Evolutionary conservation across 805 yeast genomes (phyloP), one percentile per base, ranked within the genome.

Genomic region (Starmerella apicola): DNA sequence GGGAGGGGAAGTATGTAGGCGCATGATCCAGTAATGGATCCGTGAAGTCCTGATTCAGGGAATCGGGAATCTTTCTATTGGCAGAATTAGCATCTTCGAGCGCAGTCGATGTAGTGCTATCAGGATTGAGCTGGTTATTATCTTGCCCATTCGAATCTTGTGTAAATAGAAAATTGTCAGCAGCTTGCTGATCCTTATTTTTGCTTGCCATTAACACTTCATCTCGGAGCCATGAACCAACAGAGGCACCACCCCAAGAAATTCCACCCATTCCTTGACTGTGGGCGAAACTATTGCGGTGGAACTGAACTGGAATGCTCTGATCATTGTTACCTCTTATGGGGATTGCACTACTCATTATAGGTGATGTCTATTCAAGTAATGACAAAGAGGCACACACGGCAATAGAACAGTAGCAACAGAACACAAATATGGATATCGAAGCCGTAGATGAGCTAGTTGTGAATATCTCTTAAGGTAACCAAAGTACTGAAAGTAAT

Each of bases 261-360:
- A 88, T 81, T 34, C 97, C 98, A 32, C 97, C 97, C 78, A 91
- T 82, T 9, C 97, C 97, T 58, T 84, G 95, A 2, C 95, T 80
- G 58, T 88, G 97, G 23, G 96, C 95, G 43, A 91, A 76, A 42
- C 86, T 76, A 53, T 88, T 97, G 48, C 96, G 69, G 55, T 94
- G 73, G 47, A 85, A 72, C 47, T 76, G 61, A 34, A 43, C 22
- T 8, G 51, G 50, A n/a, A 46, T 40, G 34, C 41, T 30, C 43
- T 28, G 38, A 12, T 41, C 41, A 7, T 37, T 33, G n/a, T 32
- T 34, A 34, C 37, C 41, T n/a, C 43, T 32, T 22, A 46, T 46
- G 5, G 50, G 50, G 29, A 46, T 46, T 19, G 50, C 50, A 38
- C 50, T 46, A 39, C 50, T 46, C 50, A 46, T 46, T 17, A 6